Evolutionary conservation across 331 rosid species (phyloP), one percentile per base, ranked within the genome.

Genomic region (Malus hybrid): DNA sequence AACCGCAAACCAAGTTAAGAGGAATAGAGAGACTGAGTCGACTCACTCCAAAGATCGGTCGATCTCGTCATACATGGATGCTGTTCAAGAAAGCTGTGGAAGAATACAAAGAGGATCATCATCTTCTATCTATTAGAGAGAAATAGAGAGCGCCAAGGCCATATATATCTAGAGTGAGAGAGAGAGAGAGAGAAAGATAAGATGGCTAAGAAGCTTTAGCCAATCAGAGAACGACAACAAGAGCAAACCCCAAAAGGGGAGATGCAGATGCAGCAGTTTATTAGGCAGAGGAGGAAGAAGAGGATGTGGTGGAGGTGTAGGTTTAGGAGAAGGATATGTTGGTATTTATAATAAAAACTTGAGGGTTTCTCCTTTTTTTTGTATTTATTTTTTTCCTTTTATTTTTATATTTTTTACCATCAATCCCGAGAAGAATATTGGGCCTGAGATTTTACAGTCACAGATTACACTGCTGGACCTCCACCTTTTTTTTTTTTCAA

Each of bases 51-150:
- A 83, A 72, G 74, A 44, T 10, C 29, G 52, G 33, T 18, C 31
- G 64, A 71, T 81, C 93, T 80, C 81, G 46, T 70, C 13, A 44
- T 57, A 15, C 42, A 60, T 60, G 22, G 87, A 87, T 90, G 99
- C 99, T 89, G 99, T 95, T 95, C 99, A 95, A 95, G 99, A 95
- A 95, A 95, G 99, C 99, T 95, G 99, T 95, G 99, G 99, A 95
- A 95, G 87, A 92, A 92, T 89, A 90, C 92, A 86, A 86, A 87
- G 86, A 95, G 97, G 83, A 77, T 80, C 97, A 94, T 81, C 31
- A 44, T 42, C 76, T 44, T 19, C 18, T 5, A 50, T 50, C 20
- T 6, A 16, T 50, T 50, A 16, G 56, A 16, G 3, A 8, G 44
- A 74, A 64, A 22, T 2, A 59, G 16, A 22, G 65, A 24, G 65